Percentiles rank a stretch among this genome's conserved stretches.
These are phyloP conservation scores for Aspergillus conjunctus DNA, from an alignment of 495 filamentous ascomycete genomes.

Conservation along the genomic window DNA sequence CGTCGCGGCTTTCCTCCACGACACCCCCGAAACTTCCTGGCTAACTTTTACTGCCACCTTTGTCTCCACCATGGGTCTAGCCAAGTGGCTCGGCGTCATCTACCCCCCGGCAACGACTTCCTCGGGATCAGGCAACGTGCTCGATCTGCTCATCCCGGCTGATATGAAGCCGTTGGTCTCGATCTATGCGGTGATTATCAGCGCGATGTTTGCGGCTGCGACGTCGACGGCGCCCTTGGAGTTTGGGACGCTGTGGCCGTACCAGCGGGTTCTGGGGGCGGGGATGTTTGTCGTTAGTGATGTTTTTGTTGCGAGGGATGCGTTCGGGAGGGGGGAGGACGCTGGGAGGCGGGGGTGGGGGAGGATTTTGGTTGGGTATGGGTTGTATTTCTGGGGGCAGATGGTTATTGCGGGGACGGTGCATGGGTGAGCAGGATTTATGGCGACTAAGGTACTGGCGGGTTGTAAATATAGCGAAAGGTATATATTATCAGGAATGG, in stretches of 20 bases:
- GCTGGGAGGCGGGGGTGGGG: slow-evolving; percentile 3
- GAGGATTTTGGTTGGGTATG: slow-evolving; percentile 18
- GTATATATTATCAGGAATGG: too few relatives aligned
- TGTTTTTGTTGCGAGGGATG: slow-evolving; percentile 21
- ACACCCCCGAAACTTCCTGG: slow-evolving; percentile 16
- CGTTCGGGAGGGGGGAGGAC: slow-evolving; percentile 1
- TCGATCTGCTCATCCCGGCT: slow-evolving; percentile 17
- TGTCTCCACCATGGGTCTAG: neutral
- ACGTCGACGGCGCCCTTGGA: slow-evolving; percentile 14
- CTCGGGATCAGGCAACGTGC: slow-evolving; percentile 8
- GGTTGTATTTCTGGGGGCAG: slow-evolving; percentile 23
- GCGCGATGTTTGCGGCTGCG: slow-evolving; percentile 25
- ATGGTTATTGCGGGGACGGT: slow-evolving; percentile 21
- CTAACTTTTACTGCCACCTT: slow-evolving; percentile 17
- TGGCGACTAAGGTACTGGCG: neutral
- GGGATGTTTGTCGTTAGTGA: slow-evolving; percentile 22
- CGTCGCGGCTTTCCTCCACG: slow-evolving; percentile 24
- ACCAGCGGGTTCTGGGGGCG: slow-evolving; percentile 11
- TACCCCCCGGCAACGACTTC: neutral
- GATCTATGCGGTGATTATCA: slow-evolving; percentile 23
- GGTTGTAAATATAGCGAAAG: neutral
- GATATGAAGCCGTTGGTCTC: slow-evolving; percentile 26
- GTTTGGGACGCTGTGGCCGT: neutral
- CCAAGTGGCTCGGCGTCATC: neutral
- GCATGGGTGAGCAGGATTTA: slow-evolving; percentile 27